These are phyloP conservation scores for Cylindrodendrum hubeiense DNA, from an alignment of 2,329 filamentous ascomycete genomes.

Conservation along the genomic window DNA sequence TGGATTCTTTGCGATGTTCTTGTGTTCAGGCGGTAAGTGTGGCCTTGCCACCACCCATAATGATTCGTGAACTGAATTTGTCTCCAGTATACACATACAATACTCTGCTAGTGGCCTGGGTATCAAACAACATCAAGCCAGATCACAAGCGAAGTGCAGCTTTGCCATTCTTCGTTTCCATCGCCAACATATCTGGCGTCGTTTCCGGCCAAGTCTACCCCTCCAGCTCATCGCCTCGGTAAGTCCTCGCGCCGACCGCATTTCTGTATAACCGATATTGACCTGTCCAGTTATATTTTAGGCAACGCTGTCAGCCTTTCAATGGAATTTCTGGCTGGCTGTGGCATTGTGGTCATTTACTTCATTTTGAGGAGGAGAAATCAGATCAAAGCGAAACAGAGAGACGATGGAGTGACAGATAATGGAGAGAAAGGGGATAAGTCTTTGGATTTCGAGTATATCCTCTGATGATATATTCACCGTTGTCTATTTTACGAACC, in stretches of 20 bases:
- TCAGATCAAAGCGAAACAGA: slow-evolving; percentile 8
- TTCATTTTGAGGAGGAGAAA: slow-evolving; percentile 9
- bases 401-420: background rate
- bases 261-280: background rate
- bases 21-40: slow-evolving; percentile 23
- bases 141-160: slow-evolving; percentile 14
- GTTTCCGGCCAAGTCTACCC: slow-evolving; percentile 15
- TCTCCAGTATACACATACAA: slow-evolving; percentile 15
- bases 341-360: slow-evolving; percentile 9
- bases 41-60: background rate
- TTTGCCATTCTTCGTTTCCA: slow-evolving; percentile 6
- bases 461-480: background rate
- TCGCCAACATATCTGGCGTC: slow-evolving; percentile 14
- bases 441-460: slow-evolving; percentile 13
- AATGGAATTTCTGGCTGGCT: background rate
- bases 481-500: too few relatives aligned
- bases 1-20: slow-evolving; percentile 51
- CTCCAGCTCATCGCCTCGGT: background rate
- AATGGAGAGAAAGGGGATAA: slow-evolving; percentile 11
- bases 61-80: background rate
- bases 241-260: background rate
- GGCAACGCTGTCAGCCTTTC: slow-evolving; percentile 7
- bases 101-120: slow-evolving; percentile 9
- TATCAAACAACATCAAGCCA: slow-evolving; percentile 18
- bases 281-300: slow-evolving; percentile 3